Base-by-base conservation (phyloP, 768 basidiomycete species). In the Suillus subaureus region DNA sequence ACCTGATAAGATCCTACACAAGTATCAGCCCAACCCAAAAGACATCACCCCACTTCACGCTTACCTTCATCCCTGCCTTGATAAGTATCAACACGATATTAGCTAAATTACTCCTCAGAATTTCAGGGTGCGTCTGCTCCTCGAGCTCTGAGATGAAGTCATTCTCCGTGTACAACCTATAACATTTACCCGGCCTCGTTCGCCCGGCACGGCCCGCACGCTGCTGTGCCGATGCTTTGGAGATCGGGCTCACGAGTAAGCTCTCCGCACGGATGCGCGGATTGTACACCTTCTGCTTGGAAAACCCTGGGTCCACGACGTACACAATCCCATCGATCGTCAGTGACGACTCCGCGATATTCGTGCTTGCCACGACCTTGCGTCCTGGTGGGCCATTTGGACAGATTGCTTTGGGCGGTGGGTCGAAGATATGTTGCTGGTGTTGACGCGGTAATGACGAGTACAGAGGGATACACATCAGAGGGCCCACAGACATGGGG, bases 311-410 rank as follows among this genome's bases (percentile, higher is more conserved):
- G 73, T 98, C 96, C 54, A 98, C 95, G 63, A 98, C 96, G 72
- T 99, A 99, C n/a, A 99, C 96, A 71, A 99, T 98, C 26, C 97
- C 97, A 70, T 99, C 97, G 64, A 99, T 98, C 5, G 97, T 99
- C 52, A 99, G 79, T 2, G 95, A 97, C 1, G 97, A 98, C 78
- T 99, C 97, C 3, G 97, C 97, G 66, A 99, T 94, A 74, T 99
- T 98, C 33, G 97, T 99, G 9, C 95, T 93, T 1, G 99, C 83
- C 40, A 99, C 92, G 55, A 98, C 86, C 76, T 99, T 99, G 66
- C 97, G 87, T 0, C 97, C 97, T 0, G 91, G 89, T 0, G 94
- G 90, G 1, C 94, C 91, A 61, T 82, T 88, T 0, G 85, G 75
- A 0, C 77, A 80, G 5, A 83, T 80, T 0, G 94, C 75, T 4